Conservation (phyloP, 1,139 yeast species). For the Citeromyces siamensis region DNA sequence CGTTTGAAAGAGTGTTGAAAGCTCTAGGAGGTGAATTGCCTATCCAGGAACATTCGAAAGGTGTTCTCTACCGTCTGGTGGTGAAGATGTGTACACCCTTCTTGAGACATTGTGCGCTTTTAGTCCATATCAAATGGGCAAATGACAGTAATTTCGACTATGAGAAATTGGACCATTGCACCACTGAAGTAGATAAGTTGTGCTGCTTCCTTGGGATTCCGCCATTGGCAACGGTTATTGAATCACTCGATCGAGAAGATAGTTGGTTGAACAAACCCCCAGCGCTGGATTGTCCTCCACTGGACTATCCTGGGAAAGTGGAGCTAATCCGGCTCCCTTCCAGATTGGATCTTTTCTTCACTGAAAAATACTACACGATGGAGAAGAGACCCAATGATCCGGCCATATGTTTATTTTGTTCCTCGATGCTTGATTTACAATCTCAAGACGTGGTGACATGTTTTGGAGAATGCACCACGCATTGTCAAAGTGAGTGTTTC, state of each 20-base stretch:
- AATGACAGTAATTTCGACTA: conserved; percentile 25
- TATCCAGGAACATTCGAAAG: conserved; percentile 7
- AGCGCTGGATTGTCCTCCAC: neutral
- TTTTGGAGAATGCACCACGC: conserved; percentile 61
- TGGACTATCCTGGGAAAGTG: conserved; percentile 39
- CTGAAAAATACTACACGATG: conserved; percentile 37
- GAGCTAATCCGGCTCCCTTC: conserved; percentile 32
- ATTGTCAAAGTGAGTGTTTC: conserved; percentile 51
- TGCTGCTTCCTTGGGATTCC: conserved; percentile 43
- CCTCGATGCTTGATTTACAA: conserved; percentile 56
- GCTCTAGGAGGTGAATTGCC: neutral
- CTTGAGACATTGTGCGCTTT: conserved; percentile 53
- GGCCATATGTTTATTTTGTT: conserved; percentile 82
- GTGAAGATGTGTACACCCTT: conserved; percentile 51
- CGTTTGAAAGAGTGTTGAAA: neutral
- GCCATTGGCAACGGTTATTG: conserved; percentile 13
- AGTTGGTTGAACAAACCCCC: neutral
- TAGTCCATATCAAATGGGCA: conserved; percentile 45
- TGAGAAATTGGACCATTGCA: conserved; percentile 16
- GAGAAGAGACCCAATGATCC: conserved; percentile 50
- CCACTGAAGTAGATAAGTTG: conserved; percentile 37
- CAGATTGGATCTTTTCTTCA: conserved; percentile 53
- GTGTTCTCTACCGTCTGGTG: conserved; percentile 39
- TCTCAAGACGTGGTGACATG: conserved; percentile 34
- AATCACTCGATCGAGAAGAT: conserved; percentile 7